Evolutionary conservation across 2,329 filamentous ascomycete genomes (phyloP), one percentile per base, ranked within the genome.

Genomic region (Mollisiaceae sp.): DNA sequence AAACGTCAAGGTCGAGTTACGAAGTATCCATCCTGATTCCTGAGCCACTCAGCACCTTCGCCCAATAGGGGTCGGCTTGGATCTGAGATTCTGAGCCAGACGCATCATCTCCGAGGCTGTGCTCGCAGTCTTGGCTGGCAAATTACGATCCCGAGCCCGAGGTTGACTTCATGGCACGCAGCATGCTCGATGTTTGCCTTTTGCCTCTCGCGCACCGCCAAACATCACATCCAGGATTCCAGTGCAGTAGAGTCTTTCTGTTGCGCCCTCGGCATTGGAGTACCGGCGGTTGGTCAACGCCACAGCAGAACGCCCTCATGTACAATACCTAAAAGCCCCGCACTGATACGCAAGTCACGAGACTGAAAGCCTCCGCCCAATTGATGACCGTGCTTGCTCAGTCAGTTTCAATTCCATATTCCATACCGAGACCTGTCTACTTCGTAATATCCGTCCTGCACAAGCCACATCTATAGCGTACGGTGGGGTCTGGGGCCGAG

Each of bases 41-140:
- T 22, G 15, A 24, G 45, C 45, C 45, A 50, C 45, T 22, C n/a
- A n/a, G n/a, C n/a, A n/a, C n/a, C n/a, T n/a, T n/a, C n/a, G 45
- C 11, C 45, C 45, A 50, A 50, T 50, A 50, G 45, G 45, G 45
- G 41, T 43, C 15, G 41, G 11, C 41, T 15, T 43, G 41, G 14
- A 18, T 43, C 41, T 18, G 11, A 12, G 2, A 41, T 41, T 41
- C 38, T 15, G 15, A 43, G 6, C 45, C 36, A 41, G 8, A 45
- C 41, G 57, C 57, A 47, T 59, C 57, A 59, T 22, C 24, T 24
- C 24, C 12, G 57, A 59, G 57, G 57, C 57, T 59, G 57, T 59
- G 57, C 57, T 32, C 11, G 50, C n/a, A 4, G 24, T 18, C 50
- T 54, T 14, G 50, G 24, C 24, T n/a, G 50, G 24, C 50, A 54